Percentiles rank a stretch among this genome's conserved stretches.
These are phyloP conservation scores for Mortierella claussenii DNA, from an alignment of 192 early-diverging fungal species.

Conservation along the genomic window DNA sequence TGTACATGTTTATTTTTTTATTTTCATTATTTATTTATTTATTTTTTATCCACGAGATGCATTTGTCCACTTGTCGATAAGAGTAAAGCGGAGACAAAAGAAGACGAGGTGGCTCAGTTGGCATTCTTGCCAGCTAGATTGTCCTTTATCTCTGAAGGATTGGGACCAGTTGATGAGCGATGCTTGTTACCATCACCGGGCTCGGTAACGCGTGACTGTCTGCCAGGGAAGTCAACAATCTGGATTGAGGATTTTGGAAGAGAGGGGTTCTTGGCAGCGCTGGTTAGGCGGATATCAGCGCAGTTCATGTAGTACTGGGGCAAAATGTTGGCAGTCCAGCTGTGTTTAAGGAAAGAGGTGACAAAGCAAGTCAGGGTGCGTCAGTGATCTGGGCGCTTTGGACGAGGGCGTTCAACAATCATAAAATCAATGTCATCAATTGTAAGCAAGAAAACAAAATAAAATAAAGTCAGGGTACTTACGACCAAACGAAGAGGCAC, in stretches of 20 bases:
- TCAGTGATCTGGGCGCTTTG: neutral
- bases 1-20: too few species aligned
- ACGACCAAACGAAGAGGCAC: constrained; percentile 63
- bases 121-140: constrained; percentile 38
- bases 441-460: too few species aligned
- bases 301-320: constrained; percentile 85
- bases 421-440: too few species aligned
- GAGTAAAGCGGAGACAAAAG: too few species aligned
- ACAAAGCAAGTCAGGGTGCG: neutral
- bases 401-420: neutral
- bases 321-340: constrained; percentile 76
- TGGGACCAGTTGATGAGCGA: constrained; percentile 24
- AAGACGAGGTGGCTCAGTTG: too few species aligned
- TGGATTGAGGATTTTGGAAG: constrained; percentile 16
- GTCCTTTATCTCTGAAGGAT: constrained; percentile 17
- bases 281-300: constrained; percentile 70
- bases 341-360: neutral
- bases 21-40: too few species aligned
- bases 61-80: too few species aligned
- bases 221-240: constrained; percentile 30
- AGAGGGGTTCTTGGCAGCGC: constrained; percentile 23
- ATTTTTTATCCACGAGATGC: too few species aligned
- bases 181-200: constrained; percentile 45
- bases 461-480: neutral
- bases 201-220: constrained; percentile 16